Percentiles rank a stretch among this genome's conserved stretches.
These are phyloP conservation scores for Pelagomonas calceolata DNA, from an alignment of 108 stramenopile species.

Conservation along the genomic window DNA sequence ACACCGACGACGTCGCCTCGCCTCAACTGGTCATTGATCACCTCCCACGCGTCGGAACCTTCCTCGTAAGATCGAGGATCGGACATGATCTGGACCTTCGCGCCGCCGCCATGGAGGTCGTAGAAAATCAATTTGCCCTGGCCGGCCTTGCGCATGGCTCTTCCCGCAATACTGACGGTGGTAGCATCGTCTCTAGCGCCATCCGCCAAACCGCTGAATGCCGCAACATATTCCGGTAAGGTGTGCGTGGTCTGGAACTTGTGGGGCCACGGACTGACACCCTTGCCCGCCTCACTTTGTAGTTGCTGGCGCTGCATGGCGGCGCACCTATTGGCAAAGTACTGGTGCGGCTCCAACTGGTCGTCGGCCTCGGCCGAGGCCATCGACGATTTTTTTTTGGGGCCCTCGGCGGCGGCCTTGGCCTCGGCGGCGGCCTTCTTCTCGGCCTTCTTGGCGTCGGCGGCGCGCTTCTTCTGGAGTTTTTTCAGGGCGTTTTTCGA, in stretches of 20 bases:
- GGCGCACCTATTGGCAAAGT: neutral
- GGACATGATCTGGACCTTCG: slow-evolving; percentile 86
- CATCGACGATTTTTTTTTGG: neutral
- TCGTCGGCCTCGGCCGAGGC: neutral
- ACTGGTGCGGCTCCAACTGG: neutral
- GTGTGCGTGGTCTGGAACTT: slow-evolving; percentile 84
- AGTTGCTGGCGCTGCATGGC: neutral
- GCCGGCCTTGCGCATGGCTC: slow-evolving; percentile 75
- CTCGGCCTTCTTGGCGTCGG: slow-evolving; percentile 39
- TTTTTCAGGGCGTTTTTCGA: slow-evolving; percentile 38
- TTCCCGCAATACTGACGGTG: slow-evolving; percentile 77
- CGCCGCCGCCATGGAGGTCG: slow-evolving; percentile 85
- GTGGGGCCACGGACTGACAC: slow-evolving; percentile 91
- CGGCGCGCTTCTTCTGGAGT: slow-evolving; percentile 23
- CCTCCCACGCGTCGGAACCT: slow-evolving; percentile 74
- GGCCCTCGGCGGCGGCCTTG: neutral
- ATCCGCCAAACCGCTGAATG: slow-evolving; percentile 57
- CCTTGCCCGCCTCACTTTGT: slow-evolving; percentile 28
- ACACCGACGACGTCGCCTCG: slow-evolving; percentile 96
- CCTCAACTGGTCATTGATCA: slow-evolving; percentile 60
- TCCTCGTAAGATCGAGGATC: slow-evolving; percentile 66
- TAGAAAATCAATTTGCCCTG: slow-evolving; percentile 97
- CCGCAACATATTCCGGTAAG: slow-evolving; percentile 71
- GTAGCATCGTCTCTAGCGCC: slow-evolving; percentile 59
- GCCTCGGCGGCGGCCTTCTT: slow-evolving; percentile 33